Evolutionary conservation across 805 yeast species (phyloP), one percentile per base, ranked within the genome.

Genomic region (Cyberlindnera petersonii): DNA sequence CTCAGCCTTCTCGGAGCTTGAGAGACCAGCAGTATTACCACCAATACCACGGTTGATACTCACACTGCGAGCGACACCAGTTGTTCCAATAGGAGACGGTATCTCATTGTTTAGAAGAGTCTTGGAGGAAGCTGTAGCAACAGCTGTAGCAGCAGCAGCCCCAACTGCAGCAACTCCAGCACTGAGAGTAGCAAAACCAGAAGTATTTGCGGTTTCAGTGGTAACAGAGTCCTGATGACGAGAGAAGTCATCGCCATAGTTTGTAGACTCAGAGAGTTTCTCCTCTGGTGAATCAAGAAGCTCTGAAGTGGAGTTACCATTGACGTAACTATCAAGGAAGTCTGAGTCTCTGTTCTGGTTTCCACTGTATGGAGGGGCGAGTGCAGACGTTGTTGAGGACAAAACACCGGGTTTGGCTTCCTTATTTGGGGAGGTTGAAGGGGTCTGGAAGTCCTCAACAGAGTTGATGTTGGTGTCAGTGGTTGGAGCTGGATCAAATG

Each of bases 291-390:
- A n/a, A 6, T 40, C 43, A 8, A 15, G 14, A 15, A 47, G 33
- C 18, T 52, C 57, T 13, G 48, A 31, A 1, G 50, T 37, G 4
- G 51, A 39, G 22, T 32, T 35, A 1, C 37, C 48, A 29, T 43
- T 40, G 27, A 46, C 55, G 31, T 55, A 59, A 18, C 46, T 53
- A 31, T 58, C 64, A 26, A 59, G 44, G 28, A 59, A 50, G 36
- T 59, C 63, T 11, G 60, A 54, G 14, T 49, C 46, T 42, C 51
- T 47, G 9, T 48, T 43, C 13, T 44, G 40, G 1, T 27, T 31
- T 19, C 41, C 40, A 6, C 35, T 17, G 14, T 17, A 21, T n/a
- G 38, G 34, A 2, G 35, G 29, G 9, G 21, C 33, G 7, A n/a
- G n/a, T n/a, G n/a, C n/a, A 26, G 33, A 31, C 24, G 26, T 18